Evolutionary conservation across 306 rosid genomes (phyloP).

Genomic region (Alnus glutinosa): DNA sequence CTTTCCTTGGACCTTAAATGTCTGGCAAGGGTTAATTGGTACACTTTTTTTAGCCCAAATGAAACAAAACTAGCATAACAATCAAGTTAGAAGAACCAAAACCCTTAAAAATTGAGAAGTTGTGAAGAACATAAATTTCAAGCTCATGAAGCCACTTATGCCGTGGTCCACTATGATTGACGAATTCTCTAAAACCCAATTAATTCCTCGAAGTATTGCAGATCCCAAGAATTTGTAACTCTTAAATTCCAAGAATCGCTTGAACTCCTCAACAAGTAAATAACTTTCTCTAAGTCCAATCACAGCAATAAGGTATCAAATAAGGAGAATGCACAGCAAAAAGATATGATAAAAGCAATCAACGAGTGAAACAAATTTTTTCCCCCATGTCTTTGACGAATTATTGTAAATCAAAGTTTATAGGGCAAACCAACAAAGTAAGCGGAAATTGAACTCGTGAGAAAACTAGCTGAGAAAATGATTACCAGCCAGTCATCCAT

Average conservation of each 20-base stretch:
- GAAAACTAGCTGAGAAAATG: not conserved
- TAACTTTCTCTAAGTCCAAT: not conserved
- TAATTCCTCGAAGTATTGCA: not conserved
- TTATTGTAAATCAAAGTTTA: not conserved
- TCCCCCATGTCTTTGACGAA: not conserved
- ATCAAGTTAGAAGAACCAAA: not conserved
- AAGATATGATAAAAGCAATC: not conserved
- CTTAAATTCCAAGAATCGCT: not conserved
- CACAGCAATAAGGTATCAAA: not conserved
- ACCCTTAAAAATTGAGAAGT: not conserved
- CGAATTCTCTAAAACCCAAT: not conserved
- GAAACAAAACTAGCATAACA: not conserved
- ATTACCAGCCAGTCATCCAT: slow-evolving; percentile 98
- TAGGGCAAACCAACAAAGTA: not conserved
- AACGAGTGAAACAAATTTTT: not conserved
- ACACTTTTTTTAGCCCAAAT: not conserved
- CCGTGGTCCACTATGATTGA: not conserved
- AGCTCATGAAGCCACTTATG: not conserved
- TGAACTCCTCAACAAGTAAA: not conserved
- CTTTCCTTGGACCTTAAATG: not conserved
- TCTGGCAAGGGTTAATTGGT: not conserved
- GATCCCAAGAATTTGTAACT: not conserved
- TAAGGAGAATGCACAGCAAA: not conserved
- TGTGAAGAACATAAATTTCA: not conserved
- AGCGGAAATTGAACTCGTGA: not conserved